Percentiles rank a stretch among this genome's conserved stretches.
Evolutionary conservation across 2,329 filamentous ascomycete genomes (phyloP).

Genomic region (Incumbomyces delicatus): DNA sequence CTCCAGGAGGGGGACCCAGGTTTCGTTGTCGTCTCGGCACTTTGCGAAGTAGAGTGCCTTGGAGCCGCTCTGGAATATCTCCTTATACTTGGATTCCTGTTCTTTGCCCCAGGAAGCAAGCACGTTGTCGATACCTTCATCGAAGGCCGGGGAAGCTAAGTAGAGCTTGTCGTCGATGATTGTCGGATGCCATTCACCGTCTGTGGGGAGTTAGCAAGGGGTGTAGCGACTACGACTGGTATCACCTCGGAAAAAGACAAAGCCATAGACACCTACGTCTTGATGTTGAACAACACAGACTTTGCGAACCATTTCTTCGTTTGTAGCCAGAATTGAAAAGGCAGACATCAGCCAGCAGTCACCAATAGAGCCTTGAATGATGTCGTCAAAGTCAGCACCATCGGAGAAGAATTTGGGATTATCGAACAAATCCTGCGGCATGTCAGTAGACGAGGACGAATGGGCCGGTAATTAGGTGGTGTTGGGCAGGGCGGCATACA

Average conservation of each 20-base stretch:
- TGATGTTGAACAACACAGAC: conserved; percentile 66
- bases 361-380: conserved; percentile 66
- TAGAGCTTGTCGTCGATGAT: conserved; percentile 89
- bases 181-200: conserved; percentile 84
- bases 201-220: conserved; percentile 28
- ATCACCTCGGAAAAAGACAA: conserved; percentile 64
- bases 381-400: conserved; percentile 64
- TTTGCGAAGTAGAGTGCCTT: conserved; percentile 70
- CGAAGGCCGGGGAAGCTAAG: conserved; percentile 71
- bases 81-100: conserved; percentile 60
- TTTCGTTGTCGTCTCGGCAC: conserved; percentile 66
- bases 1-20: conserved; percentile 70
- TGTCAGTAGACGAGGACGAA: conserved; percentile 8
- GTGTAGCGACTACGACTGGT: neutral
- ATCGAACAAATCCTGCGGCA: conserved; percentile 62
- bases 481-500: conserved; percentile 29
- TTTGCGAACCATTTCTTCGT: conserved; percentile 58
- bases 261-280: conserved; percentile 70
- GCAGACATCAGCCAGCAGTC: conserved; percentile 85
- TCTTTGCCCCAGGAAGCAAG: conserved; percentile 38
- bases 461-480: too few species aligned
- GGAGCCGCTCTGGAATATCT: conserved; percentile 63
- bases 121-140: conserved; percentile 61
- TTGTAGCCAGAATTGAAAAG: conserved; percentile 66
- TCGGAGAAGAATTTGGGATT: conserved; percentile 68